Base-by-base conservation (phyloP, 257 asterid species). In the Parsonsia alboflavescens region DNA sequence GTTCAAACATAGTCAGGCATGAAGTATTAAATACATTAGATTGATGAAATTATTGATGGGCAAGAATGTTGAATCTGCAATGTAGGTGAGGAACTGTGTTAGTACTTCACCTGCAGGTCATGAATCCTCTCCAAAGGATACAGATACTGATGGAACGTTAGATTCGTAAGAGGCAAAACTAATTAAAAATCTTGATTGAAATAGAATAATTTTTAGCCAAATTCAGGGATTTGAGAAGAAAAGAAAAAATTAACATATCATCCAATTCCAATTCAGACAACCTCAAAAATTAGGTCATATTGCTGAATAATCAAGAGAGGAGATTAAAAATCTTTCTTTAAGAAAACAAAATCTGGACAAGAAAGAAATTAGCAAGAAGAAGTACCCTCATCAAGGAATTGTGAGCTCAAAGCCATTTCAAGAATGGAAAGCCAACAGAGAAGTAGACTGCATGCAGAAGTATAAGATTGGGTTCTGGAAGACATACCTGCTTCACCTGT, bases 401-500 rank as follows among this genome's bases (percentile, higher is more conserved):
- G 10, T 30, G 6, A 30, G 24, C 62, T 30, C 9, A 30, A 70
- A 30, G 6, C 70, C 70, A 39, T 65, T 39, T 65, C 70, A 17
- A 65, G 50, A 39, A 28, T 26, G 28, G 66, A 44, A n/a, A 68
- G 11, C 22, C 41, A 45, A n/a, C 11, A 74, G 1, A 33, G 30
- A n/a, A 26, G 7, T 5, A 66, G 16, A 45, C 30, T 21, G 21
- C 17, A 39, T 10, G 53, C 46, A 54, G 26, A 46, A 17, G 53
- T n/a, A 19, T 10, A 52, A 64, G 30, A 61, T 9, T 1, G 22
- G 39, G 39, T 33, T 33, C 39, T 4, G 10, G 42, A 70, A 70
- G 50, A 65, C 22, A 41, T 30, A 93, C 96, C 98, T 89, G 96
- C 80, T 85, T 89, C 95, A 49, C 96, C 91, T 26, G 97, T 96